Evolutionary conservation across 106 monocot species (phyloP).

Genomic region (Dendrobium officinale): DNA sequence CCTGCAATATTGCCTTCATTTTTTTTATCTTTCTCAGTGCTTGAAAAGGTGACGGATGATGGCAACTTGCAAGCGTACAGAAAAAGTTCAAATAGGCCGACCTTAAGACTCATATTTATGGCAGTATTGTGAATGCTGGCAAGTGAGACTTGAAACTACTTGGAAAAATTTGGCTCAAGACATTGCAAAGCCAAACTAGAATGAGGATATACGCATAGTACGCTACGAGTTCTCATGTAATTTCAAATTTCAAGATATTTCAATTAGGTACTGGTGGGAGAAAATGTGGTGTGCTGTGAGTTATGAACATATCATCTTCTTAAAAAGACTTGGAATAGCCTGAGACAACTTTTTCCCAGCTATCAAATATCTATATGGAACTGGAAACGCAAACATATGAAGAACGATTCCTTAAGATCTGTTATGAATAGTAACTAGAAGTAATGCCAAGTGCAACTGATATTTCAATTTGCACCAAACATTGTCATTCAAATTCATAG

Average conservation of each 20-base stretch:
- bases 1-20: slow-evolving; percentile 38
- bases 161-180: neutral
- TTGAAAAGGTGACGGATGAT: neutral
- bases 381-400: neutral
- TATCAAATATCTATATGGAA: neutral
- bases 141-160: neutral
- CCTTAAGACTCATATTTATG: too few species aligned
- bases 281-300: neutral
- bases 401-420: neutral
- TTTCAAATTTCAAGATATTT: neutral
- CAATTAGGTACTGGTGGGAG: neutral
- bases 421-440: neutral
- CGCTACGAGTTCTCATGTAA: neutral
- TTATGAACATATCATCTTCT: too few species aligned
- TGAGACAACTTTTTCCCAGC: neutral
- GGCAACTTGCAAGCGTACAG: neutral
- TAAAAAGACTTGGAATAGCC: neutral
- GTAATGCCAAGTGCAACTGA: too few species aligned
- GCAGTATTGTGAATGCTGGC: neutral
- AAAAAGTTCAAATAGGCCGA: neutral
- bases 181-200: neutral
- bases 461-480: neutral
- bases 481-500: neutral
- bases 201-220: neutral
- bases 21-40: neutral